Conservation (phyloP, 179 eudicot species). For the Spergularia azorica region DNA sequence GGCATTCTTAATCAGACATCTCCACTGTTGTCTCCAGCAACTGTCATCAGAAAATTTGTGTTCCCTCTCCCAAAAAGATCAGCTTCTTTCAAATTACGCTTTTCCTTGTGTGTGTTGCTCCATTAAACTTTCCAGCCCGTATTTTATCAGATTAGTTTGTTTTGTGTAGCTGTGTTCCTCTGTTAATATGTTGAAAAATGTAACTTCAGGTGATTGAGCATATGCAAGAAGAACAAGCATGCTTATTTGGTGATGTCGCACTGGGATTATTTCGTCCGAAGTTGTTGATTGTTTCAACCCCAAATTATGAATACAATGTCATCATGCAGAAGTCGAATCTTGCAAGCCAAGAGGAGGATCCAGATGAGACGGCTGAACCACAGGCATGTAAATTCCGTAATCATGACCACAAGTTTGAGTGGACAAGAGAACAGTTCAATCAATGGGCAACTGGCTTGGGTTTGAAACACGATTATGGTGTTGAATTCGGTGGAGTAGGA, state of each 20-base stretch:
- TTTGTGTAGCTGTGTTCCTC: background rate
- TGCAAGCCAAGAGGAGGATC: conserved; percentile 62
- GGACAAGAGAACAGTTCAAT: conserved; percentile 81
- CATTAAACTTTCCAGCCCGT: no score
- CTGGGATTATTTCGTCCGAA: conserved; percentile 67
- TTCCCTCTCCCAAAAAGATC: no score
- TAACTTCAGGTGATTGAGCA: conserved; percentile 84
- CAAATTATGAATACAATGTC: conserved; percentile 89
- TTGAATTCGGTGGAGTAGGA: conserved; percentile 91
- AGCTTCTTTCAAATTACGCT: no score
- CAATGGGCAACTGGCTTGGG: conserved; percentile 82
- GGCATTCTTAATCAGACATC: no score
- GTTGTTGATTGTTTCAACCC: conserved; percentile 85
- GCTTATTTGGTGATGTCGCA: conserved; percentile 76
- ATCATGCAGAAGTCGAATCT: conserved; percentile 70
- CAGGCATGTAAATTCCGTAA: conserved; percentile 78
- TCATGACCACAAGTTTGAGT: conserved; percentile 95
- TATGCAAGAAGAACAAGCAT: conserved; percentile 91
- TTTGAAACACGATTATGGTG: conserved; percentile 52
- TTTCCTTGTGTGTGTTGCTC: no score
- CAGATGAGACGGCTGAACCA: conserved; percentile 51
- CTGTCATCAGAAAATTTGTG: no score
- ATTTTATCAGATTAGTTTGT: no score
- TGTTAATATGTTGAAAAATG: conserved; percentile 11
- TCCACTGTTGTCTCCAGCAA: no score